Conservation (phyloP, 495 filamentous ascomycete species). For the Podospora bellae-mahoneyi region DNA sequence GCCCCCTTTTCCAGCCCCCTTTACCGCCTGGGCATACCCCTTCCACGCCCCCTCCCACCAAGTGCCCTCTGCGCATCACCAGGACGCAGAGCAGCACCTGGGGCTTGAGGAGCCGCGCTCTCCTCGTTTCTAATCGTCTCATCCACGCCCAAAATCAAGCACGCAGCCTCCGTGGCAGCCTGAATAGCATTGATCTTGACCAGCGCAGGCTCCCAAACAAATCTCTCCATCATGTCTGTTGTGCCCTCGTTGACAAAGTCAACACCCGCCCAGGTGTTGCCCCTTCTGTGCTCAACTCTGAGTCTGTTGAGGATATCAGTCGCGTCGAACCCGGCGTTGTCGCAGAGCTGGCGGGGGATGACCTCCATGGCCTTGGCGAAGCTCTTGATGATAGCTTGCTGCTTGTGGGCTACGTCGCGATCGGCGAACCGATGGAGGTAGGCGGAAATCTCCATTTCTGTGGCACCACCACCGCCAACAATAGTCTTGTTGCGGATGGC, state of each 20-base stretch:
- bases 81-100: conserved; percentile 73
- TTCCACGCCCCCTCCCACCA: conserved; percentile 64
- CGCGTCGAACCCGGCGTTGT: conserved; percentile 97
- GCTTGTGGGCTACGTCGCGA: conserved; percentile 87
- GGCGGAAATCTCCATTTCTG: conserved; percentile 93
- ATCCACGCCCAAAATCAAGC: conserved; percentile 92
- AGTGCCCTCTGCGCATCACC: conserved; percentile 91
- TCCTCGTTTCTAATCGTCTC: conserved; percentile 98
- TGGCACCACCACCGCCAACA: conserved; percentile 90
- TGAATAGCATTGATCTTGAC: conserved; percentile 98
- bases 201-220: conserved; percentile 94
- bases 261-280: conserved; percentile 89
- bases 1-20: conserved; percentile 4
- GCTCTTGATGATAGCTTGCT: conserved; percentile 94
- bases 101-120: conserved; percentile 73
- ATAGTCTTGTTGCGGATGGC: conserved; percentile 90
- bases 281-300: conserved; percentile 89
- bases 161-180: conserved; percentile 90
- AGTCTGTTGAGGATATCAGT: conserved; percentile 95
- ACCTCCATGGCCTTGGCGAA: conserved; percentile 97
- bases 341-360: conserved; percentile 92
- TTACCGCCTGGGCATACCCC: conserved; percentile 87
- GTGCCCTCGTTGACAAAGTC: conserved; percentile 92
- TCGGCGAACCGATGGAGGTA: conserved; percentile 91
- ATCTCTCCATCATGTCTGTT: conserved; percentile 84